phyloP scores from a whole-genome alignment of 2,329 filamentous ascomycete genomes.

The Neonectria magnoliae region DNA sequence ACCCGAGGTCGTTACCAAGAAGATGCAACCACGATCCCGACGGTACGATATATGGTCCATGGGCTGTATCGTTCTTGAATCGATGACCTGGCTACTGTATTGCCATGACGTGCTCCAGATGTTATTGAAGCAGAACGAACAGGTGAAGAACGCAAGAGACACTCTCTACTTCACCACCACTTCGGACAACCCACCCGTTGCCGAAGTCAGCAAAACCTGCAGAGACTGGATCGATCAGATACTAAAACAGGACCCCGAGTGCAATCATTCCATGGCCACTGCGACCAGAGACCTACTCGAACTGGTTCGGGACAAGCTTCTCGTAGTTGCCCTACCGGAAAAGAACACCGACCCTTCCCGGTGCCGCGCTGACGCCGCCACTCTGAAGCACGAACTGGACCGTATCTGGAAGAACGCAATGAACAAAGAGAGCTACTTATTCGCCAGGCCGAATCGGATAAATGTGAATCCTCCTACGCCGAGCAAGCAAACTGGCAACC shows the following conservation, averaged over 20 bases:
- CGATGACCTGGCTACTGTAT: constrained; percentile 42
- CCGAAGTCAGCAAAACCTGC: background rate
- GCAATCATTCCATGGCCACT: background rate
- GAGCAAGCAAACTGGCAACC: background rate
- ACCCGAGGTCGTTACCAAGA: constrained; percentile 22
- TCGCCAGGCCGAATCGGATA: constrained; percentile 1
- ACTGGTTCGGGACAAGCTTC: constrained; percentile 15
- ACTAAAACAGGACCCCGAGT: constrained; percentile 22
- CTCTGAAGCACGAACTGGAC: background rate
- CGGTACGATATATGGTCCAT: constrained; percentile 46
- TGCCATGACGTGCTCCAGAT: constrained; percentile 20
- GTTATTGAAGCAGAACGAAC: constrained; percentile 12
- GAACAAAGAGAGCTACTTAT: constrained; percentile 13
- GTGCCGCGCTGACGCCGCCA: constrained; percentile 12
- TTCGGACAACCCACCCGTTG: background rate
- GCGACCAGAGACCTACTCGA: constrained; percentile 18
- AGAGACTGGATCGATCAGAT: constrained; percentile 16
- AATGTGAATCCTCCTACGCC: background rate
- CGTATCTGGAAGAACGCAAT: background rate
- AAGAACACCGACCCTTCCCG: background rate
- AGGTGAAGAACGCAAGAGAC: background rate
- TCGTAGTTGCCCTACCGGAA: constrained; percentile 15
- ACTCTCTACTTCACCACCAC: background rate
- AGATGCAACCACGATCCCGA: constrained; percentile 25
- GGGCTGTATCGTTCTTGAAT: constrained; percentile 45